Conservation (phyloP, 345 rosid genomes). For the Conringia planisiliqua region DNA sequence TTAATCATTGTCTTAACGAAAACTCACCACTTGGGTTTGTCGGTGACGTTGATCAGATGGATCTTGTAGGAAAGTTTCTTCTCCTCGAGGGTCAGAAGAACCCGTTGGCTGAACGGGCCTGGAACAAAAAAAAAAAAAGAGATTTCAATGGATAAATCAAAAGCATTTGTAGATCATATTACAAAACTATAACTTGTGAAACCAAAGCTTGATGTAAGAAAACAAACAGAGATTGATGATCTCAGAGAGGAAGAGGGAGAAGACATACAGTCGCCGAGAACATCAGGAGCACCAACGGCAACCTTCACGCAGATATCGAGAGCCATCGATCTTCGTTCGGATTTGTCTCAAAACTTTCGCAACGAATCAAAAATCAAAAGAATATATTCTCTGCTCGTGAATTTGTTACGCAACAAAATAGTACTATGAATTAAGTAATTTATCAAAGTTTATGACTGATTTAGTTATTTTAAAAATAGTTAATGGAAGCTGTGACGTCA, state of each 20-base stretch:
- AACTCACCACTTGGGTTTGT: slow-evolving; percentile 73
- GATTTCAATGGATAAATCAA: not conserved
- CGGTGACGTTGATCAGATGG: slow-evolving; percentile 47
- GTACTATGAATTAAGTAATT: not conserved
- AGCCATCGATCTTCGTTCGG: slow-evolving; percentile 40
- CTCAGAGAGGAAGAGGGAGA: not conserved
- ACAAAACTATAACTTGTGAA: not conserved
- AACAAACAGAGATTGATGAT: not conserved
- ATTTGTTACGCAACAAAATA: not conserved
- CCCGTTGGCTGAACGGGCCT: slow-evolving; percentile 84
- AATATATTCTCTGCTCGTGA: not conserved
- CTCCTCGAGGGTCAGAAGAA: slow-evolving; percentile 73
- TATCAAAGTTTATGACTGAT: not conserved
- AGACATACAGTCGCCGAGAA: slow-evolving; percentile 70
- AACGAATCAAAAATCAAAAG: not conserved
- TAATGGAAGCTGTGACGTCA: slow-evolving; percentile 10
- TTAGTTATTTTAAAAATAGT: not conserved
- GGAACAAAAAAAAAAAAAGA: slow-evolving; percentile 27
- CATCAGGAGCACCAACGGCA: slow-evolving; percentile 60
- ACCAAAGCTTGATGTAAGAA: not conserved
- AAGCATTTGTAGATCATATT: not conserved
- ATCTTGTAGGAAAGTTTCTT: slow-evolving; percentile 66
- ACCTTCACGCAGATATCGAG: slow-evolving; percentile 85
- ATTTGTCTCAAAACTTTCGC: not conserved
- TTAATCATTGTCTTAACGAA: slow-evolving; percentile 41